Conservation (phyloP, 208 protist species). For the Porcisia hertigi region DNA sequence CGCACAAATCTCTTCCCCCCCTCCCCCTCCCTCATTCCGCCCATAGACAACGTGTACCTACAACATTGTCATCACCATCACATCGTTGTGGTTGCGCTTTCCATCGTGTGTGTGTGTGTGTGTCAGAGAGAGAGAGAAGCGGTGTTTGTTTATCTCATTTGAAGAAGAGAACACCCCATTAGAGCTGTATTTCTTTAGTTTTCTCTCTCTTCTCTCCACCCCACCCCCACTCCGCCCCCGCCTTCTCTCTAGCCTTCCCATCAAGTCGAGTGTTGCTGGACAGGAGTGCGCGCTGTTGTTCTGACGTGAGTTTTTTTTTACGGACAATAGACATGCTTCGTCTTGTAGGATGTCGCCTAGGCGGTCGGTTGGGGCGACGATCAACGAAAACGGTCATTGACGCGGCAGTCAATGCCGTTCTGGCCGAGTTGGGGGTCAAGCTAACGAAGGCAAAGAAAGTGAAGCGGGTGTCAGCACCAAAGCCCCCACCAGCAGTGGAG, state of each 20-base stretch:
- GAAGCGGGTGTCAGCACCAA: not conserved
- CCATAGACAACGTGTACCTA: not conserved
- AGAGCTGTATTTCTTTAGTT: not conserved
- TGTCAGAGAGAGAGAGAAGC: not conserved
- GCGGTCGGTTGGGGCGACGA: slow-evolving; percentile 17
- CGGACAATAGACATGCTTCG: slow-evolving; percentile 16
- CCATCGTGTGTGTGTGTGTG: not conserved
- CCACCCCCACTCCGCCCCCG: no score
- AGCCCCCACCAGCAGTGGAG: not conserved
- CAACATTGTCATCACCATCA: no score
- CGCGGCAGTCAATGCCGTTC: slow-evolving; percentile 12
- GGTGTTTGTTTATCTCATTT: not conserved
- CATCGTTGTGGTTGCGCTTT: not conserved
- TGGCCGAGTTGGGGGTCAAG: slow-evolving; percentile 9
- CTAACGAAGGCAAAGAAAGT: not conserved
- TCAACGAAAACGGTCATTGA: slow-evolving; percentile 6
- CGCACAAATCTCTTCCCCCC: not conserved
- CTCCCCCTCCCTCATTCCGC: not conserved
- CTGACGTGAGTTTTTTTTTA: not conserved
- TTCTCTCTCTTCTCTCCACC: not conserved
- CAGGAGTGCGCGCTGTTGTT: not conserved
- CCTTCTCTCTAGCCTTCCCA: not conserved
- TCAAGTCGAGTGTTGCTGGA: not conserved
- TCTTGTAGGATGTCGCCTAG: slow-evolving; percentile 19
- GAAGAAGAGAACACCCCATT: not conserved